Evolutionary conservation across 2,329 filamentous ascomycete genomes (phyloP), one percentile per base, ranked within the genome.

Genomic region (Cordyceps militaris): DNA sequence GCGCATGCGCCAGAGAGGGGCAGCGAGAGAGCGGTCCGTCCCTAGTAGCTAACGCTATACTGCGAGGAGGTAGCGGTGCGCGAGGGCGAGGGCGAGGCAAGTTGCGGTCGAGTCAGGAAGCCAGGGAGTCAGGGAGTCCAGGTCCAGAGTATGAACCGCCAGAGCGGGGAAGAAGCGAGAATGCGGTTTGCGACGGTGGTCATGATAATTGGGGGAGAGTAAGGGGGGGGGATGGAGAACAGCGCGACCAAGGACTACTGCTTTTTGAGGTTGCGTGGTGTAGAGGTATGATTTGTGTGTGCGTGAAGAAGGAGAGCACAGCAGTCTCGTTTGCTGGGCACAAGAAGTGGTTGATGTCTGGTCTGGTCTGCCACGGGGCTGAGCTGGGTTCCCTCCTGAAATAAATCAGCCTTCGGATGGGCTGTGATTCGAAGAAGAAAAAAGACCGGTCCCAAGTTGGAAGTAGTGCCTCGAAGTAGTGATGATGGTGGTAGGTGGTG

Each of bases 401-500:
- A 36, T 36, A 16, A 36, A 44, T 46, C 51, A 55, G 51, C 51
- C 51, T 55, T 11, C 19, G n/a, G 40, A 36, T 36, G 30, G 21
- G 42, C 51, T 21, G 21, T n/a, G 34, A 34, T 24, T 54, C 13
- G 28, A 34, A n/a, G 21, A 24, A 21, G 36, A 32, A n/a, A 13
- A 42, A 19, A 32, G 38, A n/a, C 38, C 14, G 40, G 40, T 11
- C 21, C 30, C 28, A 26, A 14, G 13, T 6, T n/a, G n/a, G 11
- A 46, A 28, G 21, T 30, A 46, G 30, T 36, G 51, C 23, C 50
- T 32, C 11, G 40, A 40, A 24, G 44, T 21, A 24, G 32, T 28
- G 23, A 43, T 21, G 32, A 26, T 49, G 49, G 21, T 42, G 19
- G 64, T 66, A 36, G 60, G n/a, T n/a, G n/a, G n/a, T n/a, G n/a